Conservation (phyloP, 176 grass and related monocot species). For the Zizania latifolia region DNA sequence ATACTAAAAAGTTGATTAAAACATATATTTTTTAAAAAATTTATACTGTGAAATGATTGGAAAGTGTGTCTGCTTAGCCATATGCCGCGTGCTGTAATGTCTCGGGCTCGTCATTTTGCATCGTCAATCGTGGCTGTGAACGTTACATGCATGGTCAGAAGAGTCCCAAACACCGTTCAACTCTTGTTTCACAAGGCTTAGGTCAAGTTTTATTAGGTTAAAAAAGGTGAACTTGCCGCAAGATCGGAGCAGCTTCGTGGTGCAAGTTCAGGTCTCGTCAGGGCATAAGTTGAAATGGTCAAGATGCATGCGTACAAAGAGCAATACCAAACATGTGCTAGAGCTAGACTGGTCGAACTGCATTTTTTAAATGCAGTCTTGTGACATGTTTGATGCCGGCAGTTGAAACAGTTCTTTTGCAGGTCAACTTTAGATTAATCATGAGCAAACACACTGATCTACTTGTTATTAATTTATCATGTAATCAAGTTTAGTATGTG, state of each 20-base stretch:
- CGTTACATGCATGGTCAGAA: background rate
- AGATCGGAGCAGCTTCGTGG: background rate
- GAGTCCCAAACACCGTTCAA: background rate
- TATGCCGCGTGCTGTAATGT: no score
- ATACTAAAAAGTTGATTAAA: background rate
- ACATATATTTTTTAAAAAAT: no score
- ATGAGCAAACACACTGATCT: background rate
- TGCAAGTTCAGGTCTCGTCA: background rate
- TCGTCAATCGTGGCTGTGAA: background rate
- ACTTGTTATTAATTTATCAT: background rate
- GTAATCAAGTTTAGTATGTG: no score
- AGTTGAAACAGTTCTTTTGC: background rate
- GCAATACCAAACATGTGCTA: background rate
- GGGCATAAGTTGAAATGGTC: background rate
- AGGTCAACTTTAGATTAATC: background rate
- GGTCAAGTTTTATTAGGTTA: background rate
- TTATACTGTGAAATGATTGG: no score
- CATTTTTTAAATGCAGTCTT: background rate
- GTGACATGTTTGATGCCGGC: background rate
- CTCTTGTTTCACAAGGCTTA: background rate
- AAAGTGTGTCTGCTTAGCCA: no score
- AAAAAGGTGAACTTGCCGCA: background rate
- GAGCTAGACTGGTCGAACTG: background rate
- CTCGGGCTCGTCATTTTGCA: background rate
- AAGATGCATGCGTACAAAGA: no score